Evolutionary conservation across 2,329 filamentous ascomycete species (phyloP), one percentile per base, ranked within the genome.

Genomic region (Diaporthe citri): DNA sequence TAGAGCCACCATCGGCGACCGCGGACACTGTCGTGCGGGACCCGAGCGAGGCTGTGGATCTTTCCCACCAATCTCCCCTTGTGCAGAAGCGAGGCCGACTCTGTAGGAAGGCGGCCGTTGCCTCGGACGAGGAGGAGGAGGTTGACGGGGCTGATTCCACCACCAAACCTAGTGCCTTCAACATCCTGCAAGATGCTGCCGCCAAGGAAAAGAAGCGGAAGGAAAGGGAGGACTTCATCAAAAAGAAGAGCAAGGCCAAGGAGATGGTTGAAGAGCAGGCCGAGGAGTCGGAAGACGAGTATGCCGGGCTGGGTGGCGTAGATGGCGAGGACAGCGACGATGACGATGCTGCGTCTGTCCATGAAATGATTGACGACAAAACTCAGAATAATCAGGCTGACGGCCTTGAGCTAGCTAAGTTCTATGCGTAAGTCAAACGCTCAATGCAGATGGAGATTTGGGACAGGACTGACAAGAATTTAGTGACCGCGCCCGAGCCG

Each of bases 241-340:
- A 93, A 83, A 96, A 95, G 84, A 96, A 93, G 82, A 97, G 95
- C 85, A 93, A 94, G 81, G 96, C 96, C 0, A 95, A 92, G 80
- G 92, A 93, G 34, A 94, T 98, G 89, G 89, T 99, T 51, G 91
- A 98, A 78, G 97, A 98, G 78, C 95, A 97, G 82, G 96, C 97
- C 76, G 95, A 98, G 80, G 97, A 99, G 84, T 99, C 97, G 0
- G 97, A 99, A 82, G 97, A 99, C 82, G 97, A 99, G 83, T 99
- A 98, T 82, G 96, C 96, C 52, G 97, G 97, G 6, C 88, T 99
- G 13, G 97, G 97, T 78, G 97, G 97, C 77, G 93, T 88, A 15
- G 96, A 96, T 83, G 96, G 96, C 76, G 96, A 98, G 78, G 95
- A 96, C 77, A 93, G 90, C 57, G 93, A 93, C 73, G 94, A 95